These are phyloP conservation scores for Epichloe glyceriae DNA, from an alignment of 2,329 filamentous ascomycete genomes.

Conservation along the genomic window DNA sequence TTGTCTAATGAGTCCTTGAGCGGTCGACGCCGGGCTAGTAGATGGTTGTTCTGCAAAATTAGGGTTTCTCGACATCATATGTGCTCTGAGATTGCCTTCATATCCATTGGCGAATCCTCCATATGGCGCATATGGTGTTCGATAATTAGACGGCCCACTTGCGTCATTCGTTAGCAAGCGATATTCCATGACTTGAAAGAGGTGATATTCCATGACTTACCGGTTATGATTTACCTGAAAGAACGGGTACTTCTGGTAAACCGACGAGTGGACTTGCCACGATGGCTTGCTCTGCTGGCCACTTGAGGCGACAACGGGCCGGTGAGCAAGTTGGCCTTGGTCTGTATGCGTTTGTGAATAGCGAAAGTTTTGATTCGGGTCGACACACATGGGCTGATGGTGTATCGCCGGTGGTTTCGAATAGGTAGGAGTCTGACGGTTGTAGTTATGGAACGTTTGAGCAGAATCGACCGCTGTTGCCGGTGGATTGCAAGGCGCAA, in stretches of 20 bases:
- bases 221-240: constrained; percentile 48
- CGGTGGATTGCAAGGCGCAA: constrained; percentile 7
- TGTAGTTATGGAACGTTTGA: constrained; percentile 6
- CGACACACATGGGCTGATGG: not conserved
- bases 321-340: not conserved
- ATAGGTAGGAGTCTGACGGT: constrained; percentile 7
- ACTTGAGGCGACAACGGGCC: not conserved
- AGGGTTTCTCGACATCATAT: constrained; percentile 25
- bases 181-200: not conserved
- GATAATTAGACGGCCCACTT: constrained; percentile 42
- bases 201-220: constrained; percentile 18
- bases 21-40: not conserved
- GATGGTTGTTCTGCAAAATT: constrained; percentile 13
- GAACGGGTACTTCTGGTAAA: constrained; percentile 42
- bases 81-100: constrained; percentile 36
- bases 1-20: not conserved
- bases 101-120: constrained; percentile 50
- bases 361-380: not conserved
- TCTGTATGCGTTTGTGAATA: constrained; percentile 6
- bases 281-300: constrained; percentile 15
- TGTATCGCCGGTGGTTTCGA: not conserved
- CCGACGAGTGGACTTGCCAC: constrained; percentile 25
- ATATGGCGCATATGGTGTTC: constrained; percentile 44
- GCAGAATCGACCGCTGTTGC: not conserved
- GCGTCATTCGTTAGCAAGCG: constrained; percentile 9